Percentiles rank a stretch among this genome's conserved stretches.
Conservation (phyloP, 257 asterid genomes). For the Asclepias syriaca region DNA sequence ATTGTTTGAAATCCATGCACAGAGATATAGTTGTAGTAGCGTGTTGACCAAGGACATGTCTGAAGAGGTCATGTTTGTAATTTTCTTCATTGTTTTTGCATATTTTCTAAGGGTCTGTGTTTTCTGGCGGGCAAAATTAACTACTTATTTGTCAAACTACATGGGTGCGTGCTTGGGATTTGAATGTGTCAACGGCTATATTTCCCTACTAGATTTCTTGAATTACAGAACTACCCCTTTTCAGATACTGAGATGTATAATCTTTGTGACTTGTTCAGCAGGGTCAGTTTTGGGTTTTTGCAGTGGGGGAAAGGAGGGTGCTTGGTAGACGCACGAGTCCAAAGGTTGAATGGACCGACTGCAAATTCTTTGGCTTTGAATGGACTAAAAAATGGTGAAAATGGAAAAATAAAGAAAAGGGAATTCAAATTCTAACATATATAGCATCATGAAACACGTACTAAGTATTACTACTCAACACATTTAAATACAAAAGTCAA, state of each 20-base stretch:
- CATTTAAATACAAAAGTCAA: too few relatives aligned
- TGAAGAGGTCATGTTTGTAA: background rate
- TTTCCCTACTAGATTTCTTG: background rate
- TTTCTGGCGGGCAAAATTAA: background rate
- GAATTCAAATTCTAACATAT: too few relatives aligned
- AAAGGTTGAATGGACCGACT: slow-evolving; percentile 1
- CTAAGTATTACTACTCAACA: too few relatives aligned
- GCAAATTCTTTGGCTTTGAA: background rate
- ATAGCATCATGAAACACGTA: too few relatives aligned
- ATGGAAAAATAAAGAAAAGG: too few relatives aligned
- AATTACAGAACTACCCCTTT: background rate
- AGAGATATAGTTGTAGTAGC: background rate
- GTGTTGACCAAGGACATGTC: slow-evolving; percentile 1
- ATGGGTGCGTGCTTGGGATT: background rate
- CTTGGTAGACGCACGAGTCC: background rate
- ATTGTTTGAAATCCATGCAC: background rate
- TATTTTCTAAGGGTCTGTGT: background rate
- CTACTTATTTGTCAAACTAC: background rate
- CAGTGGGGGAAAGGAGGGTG: background rate
- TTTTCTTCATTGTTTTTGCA: background rate
- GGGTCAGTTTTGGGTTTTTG: background rate
- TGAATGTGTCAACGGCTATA: background rate
- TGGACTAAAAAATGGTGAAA: background rate
- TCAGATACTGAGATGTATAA: background rate
- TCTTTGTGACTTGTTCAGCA: background rate